Evolutionary conservation across 345 rosid genomes (phyloP).

Genomic region (Aegle marmelos): DNA sequence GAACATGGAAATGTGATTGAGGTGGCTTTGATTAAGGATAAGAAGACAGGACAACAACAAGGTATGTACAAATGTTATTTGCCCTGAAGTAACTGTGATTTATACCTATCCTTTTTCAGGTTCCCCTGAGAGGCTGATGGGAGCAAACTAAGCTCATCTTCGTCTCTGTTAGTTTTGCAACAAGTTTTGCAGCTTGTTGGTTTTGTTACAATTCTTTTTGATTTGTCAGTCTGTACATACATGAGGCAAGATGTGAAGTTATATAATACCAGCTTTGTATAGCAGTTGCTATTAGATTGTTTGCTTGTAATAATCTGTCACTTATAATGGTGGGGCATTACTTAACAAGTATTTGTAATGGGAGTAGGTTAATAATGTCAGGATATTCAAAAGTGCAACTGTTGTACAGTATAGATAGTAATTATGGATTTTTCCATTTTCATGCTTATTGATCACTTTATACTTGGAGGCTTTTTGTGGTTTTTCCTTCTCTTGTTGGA

Average conservation of each 20-base stretch:
- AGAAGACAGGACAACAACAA: conserved; percentile 95
- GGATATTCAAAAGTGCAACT: conserved; percentile 37
- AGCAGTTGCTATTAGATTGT: conserved; percentile 41
- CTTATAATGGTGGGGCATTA: conserved; percentile 47
- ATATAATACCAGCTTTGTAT: conserved; percentile 42
- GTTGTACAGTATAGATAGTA: conserved; percentile 45
- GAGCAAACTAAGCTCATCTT: conserved; percentile 83
- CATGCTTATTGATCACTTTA: conserved; percentile 26
- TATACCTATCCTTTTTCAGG: conserved; percentile 66
- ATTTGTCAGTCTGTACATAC: conserved; percentile 42
- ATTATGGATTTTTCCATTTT: conserved; percentile 20
- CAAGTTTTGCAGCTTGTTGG: conserved; percentile 63
- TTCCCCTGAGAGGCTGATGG: conserved; percentile 85
- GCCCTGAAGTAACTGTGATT: conserved; percentile 37
- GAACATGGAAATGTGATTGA: conserved; percentile 86
- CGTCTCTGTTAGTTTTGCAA: conserved; percentile 72
- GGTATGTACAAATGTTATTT: conserved; percentile 56
- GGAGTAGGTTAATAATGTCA: conserved; percentile 40
- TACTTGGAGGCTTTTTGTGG: conserved; percentile 24
- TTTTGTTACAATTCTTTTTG: conserved; percentile 48
- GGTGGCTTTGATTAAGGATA: conserved; percentile 95
- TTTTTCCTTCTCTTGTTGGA: conserved; percentile 21
- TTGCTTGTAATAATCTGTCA: conserved; percentile 50
- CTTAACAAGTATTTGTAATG: conserved; percentile 33
- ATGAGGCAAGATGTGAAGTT: conserved; percentile 57